phyloP scores from a whole-genome alignment of 129 eudicot species.

The Deinandra increscens region DNA sequence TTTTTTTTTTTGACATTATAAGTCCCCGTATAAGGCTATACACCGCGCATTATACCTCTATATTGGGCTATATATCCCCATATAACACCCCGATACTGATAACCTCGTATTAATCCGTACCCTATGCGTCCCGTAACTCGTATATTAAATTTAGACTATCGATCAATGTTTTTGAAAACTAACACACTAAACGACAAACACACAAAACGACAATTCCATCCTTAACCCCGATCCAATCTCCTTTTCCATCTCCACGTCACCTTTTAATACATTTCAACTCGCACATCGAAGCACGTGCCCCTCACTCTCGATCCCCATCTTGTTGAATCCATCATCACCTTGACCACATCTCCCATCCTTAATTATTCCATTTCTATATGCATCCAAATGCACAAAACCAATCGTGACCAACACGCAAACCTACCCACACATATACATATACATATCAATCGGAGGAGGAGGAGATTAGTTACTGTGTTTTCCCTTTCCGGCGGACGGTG shows the following conservation, averaged over 20 bases:
- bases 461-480: background rate
- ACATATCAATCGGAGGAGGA: constrained; percentile 9
- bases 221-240: constrained; percentile 22
- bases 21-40: too few species aligned
- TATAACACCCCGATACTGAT: too few species aligned
- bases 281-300: constrained; percentile 21
- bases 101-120: too few species aligned
- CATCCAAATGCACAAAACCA: constrained; percentile 30
- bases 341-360: constrained; percentile 50
- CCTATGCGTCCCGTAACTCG: too few species aligned
- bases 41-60: too few species aligned
- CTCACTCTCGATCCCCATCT: constrained; percentile 23
- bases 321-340: constrained; percentile 41
- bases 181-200: constrained; percentile 12
- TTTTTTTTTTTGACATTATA: too few species aligned
- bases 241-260: constrained; percentile 32
- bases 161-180: too few species aligned
- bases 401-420: constrained; percentile 15
- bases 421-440: constrained; percentile 8
- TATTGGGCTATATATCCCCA: too few species aligned
- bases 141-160: too few species aligned
- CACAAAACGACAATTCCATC: constrained; percentile 33
- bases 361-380: constrained; percentile 21
- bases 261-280: constrained; percentile 11
- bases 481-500: constrained; percentile 22